Conservation (phyloP, 2,329 filamentous ascomycete genomes). For the Botrytis squamosa region DNA sequence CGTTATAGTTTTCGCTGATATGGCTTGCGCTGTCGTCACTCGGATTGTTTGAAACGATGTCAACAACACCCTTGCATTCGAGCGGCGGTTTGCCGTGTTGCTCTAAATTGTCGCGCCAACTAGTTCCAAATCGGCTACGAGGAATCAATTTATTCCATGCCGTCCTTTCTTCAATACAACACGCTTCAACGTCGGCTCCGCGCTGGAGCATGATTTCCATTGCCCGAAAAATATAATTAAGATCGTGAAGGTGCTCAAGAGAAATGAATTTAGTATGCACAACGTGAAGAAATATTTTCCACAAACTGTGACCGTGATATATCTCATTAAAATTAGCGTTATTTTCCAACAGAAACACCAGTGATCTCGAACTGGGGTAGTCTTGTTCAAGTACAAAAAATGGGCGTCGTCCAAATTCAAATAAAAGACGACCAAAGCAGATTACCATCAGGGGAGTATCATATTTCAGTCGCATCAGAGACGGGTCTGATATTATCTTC, state of each 20-base stretch:
- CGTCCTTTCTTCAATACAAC: no score
- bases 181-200: not conserved
- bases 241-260: accelerated
- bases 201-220: not conserved
- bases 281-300: not conserved
- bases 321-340: not conserved
- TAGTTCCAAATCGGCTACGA: no score
- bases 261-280: not conserved
- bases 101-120: no score
- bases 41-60: no score
- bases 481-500: not conserved
- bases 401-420: no score
- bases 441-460: not conserved
- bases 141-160: no score
- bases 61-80: no score
- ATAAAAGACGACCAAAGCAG: accelerated
- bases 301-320: not conserved
- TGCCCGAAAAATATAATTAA: not conserved
- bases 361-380: not conserved
- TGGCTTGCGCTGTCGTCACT: no score
- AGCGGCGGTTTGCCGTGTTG: no score
- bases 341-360: not conserved
- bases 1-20: no score
- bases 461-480: not conserved
- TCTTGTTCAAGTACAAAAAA: no score